Conservation (phyloP, 228 moss, liverwort and hornwort species). For the Sphagnum magellanicum region DNA sequence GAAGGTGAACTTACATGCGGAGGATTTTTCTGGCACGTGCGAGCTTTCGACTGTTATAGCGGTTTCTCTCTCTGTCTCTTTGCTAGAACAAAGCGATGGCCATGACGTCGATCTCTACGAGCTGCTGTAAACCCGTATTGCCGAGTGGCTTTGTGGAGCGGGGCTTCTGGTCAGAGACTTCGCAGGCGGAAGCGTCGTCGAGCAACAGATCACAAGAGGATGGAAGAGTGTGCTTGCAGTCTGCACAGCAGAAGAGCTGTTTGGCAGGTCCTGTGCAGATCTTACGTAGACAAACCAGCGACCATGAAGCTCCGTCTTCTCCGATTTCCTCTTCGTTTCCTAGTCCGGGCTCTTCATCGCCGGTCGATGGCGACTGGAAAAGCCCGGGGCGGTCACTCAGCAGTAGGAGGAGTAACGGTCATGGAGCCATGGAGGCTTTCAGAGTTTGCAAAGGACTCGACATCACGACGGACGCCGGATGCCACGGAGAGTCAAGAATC, state of each 20-base stretch:
- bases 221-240: conserved; percentile 10
- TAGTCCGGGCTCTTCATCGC: conserved; percentile 20
- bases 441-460: no score
- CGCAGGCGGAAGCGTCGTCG: conserved; percentile 38
- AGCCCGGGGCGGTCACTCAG: conserved; percentile 14
- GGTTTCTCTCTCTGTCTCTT: no score
- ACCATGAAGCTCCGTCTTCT: not conserved
- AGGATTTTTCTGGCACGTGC: no score
- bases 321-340: conserved; percentile 13
- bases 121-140: conserved; percentile 5
- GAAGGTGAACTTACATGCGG: no score
- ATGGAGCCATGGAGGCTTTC: conserved; percentile 13
- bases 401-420: conserved; percentile 31
- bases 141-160: conserved; percentile 37
- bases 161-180: conserved; percentile 29
- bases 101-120: conserved; percentile 34
- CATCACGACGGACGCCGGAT: not conserved
- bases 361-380: conserved; percentile 58
- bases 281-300: conserved; percentile 15
- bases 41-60: no score
- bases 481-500: conserved; percentile 17
- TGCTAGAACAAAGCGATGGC: no score
- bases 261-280: conserved; percentile 3
- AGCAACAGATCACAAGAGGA: conserved; percentile 26
- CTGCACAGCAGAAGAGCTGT: conserved; percentile 6